Evolutionary conservation across 768 basidiomycete species (phyloP), one percentile per base, ranked within the genome.

Genomic region (Pulveroboletus sp.): DNA sequence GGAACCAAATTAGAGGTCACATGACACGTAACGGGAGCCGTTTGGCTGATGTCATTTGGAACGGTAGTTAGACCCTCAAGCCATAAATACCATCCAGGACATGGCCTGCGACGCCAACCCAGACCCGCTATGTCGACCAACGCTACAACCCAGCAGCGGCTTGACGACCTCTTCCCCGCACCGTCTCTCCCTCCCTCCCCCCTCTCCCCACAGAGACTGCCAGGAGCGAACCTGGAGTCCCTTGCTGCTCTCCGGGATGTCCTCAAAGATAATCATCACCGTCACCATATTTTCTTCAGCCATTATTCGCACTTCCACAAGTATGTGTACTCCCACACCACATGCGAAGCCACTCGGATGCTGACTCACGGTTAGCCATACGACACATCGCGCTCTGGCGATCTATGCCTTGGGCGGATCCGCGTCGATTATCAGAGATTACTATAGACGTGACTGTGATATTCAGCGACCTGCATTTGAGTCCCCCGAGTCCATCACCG

Each of bases 241-340:
- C 56, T 67, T 17, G 40, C 42, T n/a, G 51, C 59, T 18, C 69
- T 45, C 35, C 55, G 30, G 50, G 64, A 63, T 6, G 49, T 72
- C 8, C 64, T 82, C 42, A 75, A 73, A 50, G 77, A 80, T 5
- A 78, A 79, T 47, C 74, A 80, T 42, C 61, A 64, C 27, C 71
- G 65, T 41, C 68, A 70, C 59, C 79, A 83, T 46, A 69, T 75
- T 10, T 83, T 76, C 61, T 73, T 75, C 59, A 75, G n/a, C n/a
- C n/a, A 80, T 46, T 58, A 76, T 17, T 50, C 39, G 28, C 54
- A 67, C 0, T 76, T 77, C 49, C 81, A 82, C 68, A 81, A 82
- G 81, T 80, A 52, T 11, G 73, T 62, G 14, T 9, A 1, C 12
- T 8, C 10, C 15, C 12, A 18, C 28, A 1, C 28, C 8, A 5